phyloP scores from a whole-genome alignment of 2,329 filamentous ascomycete species.

The Pseudopyrenochaeta lycopersici region DNA sequence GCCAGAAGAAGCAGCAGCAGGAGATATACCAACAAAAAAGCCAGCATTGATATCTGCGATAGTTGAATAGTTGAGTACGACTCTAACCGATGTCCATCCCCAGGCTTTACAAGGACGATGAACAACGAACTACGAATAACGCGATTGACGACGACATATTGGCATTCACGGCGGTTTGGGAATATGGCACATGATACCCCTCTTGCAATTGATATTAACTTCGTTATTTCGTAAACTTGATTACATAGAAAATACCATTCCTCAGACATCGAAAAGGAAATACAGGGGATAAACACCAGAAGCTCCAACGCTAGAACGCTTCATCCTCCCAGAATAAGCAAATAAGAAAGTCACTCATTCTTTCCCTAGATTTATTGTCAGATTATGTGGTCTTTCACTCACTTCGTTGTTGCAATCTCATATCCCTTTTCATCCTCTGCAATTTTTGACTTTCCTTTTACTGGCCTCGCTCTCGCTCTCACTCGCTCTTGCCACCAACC shows the following conservation, averaged over 20 bases:
- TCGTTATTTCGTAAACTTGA: background rate
- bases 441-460: too few species aligned
- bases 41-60: constrained; percentile 10
- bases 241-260: background rate
- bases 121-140: background rate
- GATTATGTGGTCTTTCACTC: background rate
- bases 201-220: background rate
- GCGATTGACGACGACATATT: background rate
- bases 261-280: background rate
- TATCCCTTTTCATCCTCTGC: too few species aligned
- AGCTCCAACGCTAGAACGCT: too few species aligned
- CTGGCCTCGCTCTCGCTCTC: constrained; percentile 11
- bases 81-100: constrained; percentile 20
- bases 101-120: constrained; percentile 17
- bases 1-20: too few species aligned
- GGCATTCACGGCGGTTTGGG: background rate
- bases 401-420: background rate
- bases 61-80: constrained; percentile 41
- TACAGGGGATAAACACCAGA: too few species aligned
- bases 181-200: background rate
- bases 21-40: too few species aligned
- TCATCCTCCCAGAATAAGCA: too few species aligned
- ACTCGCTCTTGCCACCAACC: constrained; percentile 1
- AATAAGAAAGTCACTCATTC: background rate
- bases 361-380: too few species aligned